A percentile compares a stretch with the other conserved stretches of the same genome.
phyloP scores from a whole-genome alignment of 2,329 filamentous ascomycete species.

The Clarireedia hainanense region DNA sequence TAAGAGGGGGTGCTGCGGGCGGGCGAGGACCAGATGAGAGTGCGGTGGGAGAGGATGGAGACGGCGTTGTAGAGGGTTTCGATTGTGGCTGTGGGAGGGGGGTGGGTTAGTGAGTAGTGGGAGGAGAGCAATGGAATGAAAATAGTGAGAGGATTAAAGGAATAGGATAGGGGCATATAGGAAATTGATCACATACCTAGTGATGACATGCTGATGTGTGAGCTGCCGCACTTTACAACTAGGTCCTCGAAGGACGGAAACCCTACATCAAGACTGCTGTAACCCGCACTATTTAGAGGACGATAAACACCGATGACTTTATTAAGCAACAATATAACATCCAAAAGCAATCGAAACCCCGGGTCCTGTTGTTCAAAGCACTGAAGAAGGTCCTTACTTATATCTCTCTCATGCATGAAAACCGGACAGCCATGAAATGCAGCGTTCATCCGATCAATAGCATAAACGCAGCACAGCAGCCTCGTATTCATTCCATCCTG shows the following conservation, averaged over 20 bases:
- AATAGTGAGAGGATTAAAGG: background rate
- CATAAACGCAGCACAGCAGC: constrained; percentile 53
- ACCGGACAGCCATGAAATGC: constrained; percentile 53
- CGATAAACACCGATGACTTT: constrained; percentile 53
- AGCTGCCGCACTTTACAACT: constrained; percentile 14
- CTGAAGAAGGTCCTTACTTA: constrained; percentile 44
- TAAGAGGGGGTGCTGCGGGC: constrained; percentile 18
- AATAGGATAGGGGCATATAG: no score
- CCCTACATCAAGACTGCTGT: constrained; percentile 9
- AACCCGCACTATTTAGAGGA: constrained; percentile 34
- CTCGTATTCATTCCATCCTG: constrained; percentile 30
- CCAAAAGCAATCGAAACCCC: constrained; percentile 49
- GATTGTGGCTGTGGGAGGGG: constrained; percentile 40
- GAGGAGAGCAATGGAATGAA: background rate
- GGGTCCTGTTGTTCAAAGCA: constrained; percentile 44
- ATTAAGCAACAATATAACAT: constrained; percentile 47
- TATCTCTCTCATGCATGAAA: constrained; percentile 52
- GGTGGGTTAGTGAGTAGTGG: background rate
- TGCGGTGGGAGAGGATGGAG: constrained; percentile 53
- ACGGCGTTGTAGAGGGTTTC: constrained; percentile 59
- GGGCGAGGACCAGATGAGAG: constrained; percentile 16
- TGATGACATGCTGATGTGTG: constrained; percentile 13
- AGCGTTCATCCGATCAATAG: constrained; percentile 50
- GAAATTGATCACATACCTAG: constrained; percentile 11
- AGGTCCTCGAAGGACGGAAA: constrained; percentile 29